These are phyloP conservation scores for Lactifluus subvellereus DNA, from an alignment of 768 basidiomycete species.

Conservation along the genomic window DNA sequence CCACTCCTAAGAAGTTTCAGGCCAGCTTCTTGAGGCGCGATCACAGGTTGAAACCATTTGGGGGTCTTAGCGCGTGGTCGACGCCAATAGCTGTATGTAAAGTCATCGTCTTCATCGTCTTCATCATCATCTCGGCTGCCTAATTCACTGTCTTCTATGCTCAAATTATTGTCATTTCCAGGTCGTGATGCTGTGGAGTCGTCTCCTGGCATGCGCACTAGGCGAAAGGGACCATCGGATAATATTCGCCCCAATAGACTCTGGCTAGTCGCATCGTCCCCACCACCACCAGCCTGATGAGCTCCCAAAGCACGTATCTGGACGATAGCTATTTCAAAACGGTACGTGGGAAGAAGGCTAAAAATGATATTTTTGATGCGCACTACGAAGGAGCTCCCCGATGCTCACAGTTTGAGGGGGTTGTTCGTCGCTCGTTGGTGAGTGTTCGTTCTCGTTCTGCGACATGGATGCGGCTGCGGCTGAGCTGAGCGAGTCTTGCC, in stretches of 20 bases:
- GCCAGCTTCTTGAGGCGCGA: constrained; percentile 59
- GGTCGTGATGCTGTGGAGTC: not conserved
- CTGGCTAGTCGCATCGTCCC: not conserved
- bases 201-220: constrained; percentile 1
- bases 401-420: not conserved
- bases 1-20: constrained; percentile 63
- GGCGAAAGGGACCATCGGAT: constrained; percentile 6
- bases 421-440: not conserved
- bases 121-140: constrained; percentile 36
- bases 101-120: constrained; percentile 31
- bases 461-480: not conserved
- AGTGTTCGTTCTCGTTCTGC: not conserved
- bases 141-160: not conserved
- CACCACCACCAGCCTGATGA: not conserved
- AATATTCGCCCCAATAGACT: constrained; percentile 5
- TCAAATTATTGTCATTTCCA: not conserved
- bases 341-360: not conserved
- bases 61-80: constrained; percentile 25
- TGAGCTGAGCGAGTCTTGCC: too few relatives aligned
- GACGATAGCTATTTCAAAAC: constrained; percentile 4
- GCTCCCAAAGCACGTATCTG: not conserved
- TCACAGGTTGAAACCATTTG: constrained; percentile 38
- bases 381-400: constrained; percentile 9
- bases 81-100: constrained; percentile 23
- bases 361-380: not conserved